Percentiles rank a stretch among this genome's conserved stretches.
Evolutionary conservation across 208 protist genomes (phyloP).

Genomic region (Balamuthia mandrillaris): DNA sequence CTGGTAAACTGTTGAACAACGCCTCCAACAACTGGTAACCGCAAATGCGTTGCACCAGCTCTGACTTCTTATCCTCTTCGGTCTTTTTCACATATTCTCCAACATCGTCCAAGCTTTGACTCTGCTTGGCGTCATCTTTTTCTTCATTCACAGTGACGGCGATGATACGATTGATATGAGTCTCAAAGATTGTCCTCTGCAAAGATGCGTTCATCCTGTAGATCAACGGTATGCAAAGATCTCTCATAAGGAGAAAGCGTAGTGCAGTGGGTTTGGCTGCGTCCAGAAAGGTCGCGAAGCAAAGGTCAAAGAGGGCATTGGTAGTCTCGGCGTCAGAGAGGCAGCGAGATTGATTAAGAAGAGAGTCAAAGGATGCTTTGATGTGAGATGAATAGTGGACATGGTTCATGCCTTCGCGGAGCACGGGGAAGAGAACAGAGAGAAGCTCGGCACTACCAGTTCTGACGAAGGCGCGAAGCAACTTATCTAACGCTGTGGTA

Average conservation of each 20-base stretch:
- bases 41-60: constrained; percentile 62
- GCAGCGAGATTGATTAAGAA: background rate
- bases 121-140: background rate
- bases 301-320: background rate
- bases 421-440: constrained; percentile 43
- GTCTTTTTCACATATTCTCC: background rate
- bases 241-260: constrained; percentile 8
- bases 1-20: constrained; percentile 66
- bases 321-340: background rate
- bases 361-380: constrained; percentile 17
- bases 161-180: background rate
- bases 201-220: constrained; percentile 7
- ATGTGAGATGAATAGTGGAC: constrained; percentile 50
- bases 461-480: constrained; percentile 43
- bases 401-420: constrained; percentile 54
- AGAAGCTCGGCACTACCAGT: constrained; percentile 30
- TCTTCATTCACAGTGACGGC: background rate
- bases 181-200: constrained; percentile 7
- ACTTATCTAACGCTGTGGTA: constrained; percentile 50
- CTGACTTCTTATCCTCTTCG: constrained; percentile 37
- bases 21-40: constrained; percentile 75
- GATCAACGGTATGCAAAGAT: constrained; percentile 28
- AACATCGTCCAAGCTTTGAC: constrained; percentile 4
- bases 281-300: background rate
- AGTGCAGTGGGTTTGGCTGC: constrained; percentile 32